phyloP scores from a whole-genome alignment of 306 rosid genomes.

The Amphicarpaea edgeworthii region DNA sequence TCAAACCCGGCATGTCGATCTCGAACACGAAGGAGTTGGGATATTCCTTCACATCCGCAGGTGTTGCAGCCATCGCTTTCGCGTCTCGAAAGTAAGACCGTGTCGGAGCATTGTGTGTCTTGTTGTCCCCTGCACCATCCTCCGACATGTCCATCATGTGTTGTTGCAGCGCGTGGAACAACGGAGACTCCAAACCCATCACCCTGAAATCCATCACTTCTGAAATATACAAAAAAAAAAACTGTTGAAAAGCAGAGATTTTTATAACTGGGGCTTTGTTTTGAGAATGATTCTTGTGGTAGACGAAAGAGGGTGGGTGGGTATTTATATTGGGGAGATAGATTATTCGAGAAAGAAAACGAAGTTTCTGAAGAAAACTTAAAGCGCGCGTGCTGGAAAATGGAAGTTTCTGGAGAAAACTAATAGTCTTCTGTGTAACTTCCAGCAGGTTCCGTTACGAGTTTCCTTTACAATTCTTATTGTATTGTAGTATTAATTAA shows the following conservation, averaged over 20 bases:
- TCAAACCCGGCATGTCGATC: constrained; percentile 11
- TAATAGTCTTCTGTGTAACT: too few relatives aligned
- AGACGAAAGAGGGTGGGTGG: too few relatives aligned
- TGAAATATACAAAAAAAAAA: background rate
- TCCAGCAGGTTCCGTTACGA: too few relatives aligned
- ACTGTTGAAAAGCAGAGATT: background rate
- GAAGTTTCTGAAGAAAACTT: too few relatives aligned
- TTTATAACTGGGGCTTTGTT: background rate
- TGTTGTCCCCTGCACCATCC: background rate
- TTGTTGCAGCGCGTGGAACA: background rate
- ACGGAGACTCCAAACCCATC: background rate
- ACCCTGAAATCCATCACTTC: background rate
- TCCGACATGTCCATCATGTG: background rate
- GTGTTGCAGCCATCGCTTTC: background rate
- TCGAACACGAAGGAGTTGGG: background rate
- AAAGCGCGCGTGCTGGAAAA: too few relatives aligned
- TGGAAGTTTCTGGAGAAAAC: too few relatives aligned
- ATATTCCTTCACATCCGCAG: constrained; percentile 12
- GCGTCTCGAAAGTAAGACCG: background rate
- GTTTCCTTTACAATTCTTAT: too few relatives aligned
- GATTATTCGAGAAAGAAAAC: too few relatives aligned
- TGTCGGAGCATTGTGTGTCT: background rate
- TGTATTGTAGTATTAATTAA: too few relatives aligned
- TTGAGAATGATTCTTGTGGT: too few relatives aligned
- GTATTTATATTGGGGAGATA: too few relatives aligned